Evolutionary conservation across 352 stramenopile species (phyloP), one percentile per base, ranked within the genome.

Genomic region (Phytopythium ostracodes): DNA sequence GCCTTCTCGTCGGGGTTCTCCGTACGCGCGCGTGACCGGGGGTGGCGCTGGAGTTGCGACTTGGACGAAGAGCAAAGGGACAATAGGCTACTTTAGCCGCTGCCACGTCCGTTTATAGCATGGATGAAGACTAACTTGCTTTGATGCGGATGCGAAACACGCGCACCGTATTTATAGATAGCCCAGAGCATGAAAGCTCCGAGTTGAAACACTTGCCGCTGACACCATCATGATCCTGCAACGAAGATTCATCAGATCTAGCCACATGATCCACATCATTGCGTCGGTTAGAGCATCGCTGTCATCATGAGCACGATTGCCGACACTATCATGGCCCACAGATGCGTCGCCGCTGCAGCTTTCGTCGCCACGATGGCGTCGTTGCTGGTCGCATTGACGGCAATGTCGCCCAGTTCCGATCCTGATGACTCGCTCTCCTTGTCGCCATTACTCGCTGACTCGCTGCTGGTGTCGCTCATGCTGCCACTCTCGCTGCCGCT

Each of bases 71-170:
- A 24, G 3, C 33, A 38, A 38, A 10, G 33, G 33, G 33, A 1
- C 33, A 38, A 38, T n/a, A 38, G 33, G 10, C 33, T 11, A 38
- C 10, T 4, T n/a, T 47, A 20, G 20, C 42, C 17, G 44, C n/a
- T 0, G 12, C 44, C 22, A 20, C 44, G 22, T 20, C 47, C 47
- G 24, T 15, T 54, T 54, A 38, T 54, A 54, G 46, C 46, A 51
- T 52, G 24, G 46, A 27, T 33, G 20, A 18, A 9, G 20, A 20
- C 8, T 22, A n/a, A n/a, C n/a, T n/a, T n/a, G n/a, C n/a, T n/a
- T n/a, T n/a, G n/a, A n/a, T n/a, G n/a, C n/a, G n/a, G n/a, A 38
- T 6, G 24, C 25, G 47, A 54, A 54, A 54, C 47, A 54, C 47
- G 38, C 25, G 2, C 24, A 7, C 46, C 35, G 24, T 35, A 54